Conservation (phyloP, 2,329 filamentous ascomycete species). For the Trichoderma endophyticum region DNA sequence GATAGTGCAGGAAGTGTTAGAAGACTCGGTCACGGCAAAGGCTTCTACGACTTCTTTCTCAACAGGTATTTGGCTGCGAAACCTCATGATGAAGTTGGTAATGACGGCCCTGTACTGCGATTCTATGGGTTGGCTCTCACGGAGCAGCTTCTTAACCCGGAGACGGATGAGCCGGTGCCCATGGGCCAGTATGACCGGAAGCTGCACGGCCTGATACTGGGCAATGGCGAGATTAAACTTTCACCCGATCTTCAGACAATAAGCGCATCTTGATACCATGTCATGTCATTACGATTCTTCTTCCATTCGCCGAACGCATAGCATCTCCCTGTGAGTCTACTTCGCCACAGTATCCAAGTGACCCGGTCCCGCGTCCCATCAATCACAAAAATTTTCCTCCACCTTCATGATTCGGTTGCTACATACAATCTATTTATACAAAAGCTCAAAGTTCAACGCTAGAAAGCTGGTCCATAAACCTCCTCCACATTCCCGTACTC, state of each 20-base stretch:
- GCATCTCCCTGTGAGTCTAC: too few species aligned
- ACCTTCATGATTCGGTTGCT: background rate
- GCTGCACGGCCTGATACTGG: slow-evolving; percentile 73
- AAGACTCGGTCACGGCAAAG: slow-evolving; percentile 88
- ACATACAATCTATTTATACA: background rate
- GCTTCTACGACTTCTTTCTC: slow-evolving; percentile 95
- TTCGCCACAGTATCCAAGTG: background rate
- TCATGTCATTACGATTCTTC: background rate
- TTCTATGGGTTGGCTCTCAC: slow-evolving; percentile 76
- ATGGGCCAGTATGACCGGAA: slow-evolving; percentile 73
- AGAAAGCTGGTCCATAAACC: background rate
- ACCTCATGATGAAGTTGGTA: slow-evolving; percentile 27
- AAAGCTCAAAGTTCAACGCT: background rate
- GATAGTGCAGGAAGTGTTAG: slow-evolving; percentile 56
- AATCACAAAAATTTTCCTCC: background rate
- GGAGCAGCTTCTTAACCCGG: slow-evolving; percentile 71
- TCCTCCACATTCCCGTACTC: slow-evolving; percentile 20
- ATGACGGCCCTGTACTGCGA: slow-evolving; percentile 38
- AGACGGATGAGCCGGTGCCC: slow-evolving; percentile 63
- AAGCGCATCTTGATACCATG: slow-evolving; percentile 1
- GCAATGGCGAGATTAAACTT: slow-evolving; percentile 58
- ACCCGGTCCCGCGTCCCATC: too few species aligned
- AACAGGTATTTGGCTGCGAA: slow-evolving; percentile 58
- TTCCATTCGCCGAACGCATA: background rate
- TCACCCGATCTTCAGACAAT: slow-evolving; percentile 18